A percentile compares a stretch with the other conserved stretches of the same genome.
Evolutionary conservation across 176 grass and related monocot species (phyloP).

Genomic region (Panicum miliaceum): DNA sequence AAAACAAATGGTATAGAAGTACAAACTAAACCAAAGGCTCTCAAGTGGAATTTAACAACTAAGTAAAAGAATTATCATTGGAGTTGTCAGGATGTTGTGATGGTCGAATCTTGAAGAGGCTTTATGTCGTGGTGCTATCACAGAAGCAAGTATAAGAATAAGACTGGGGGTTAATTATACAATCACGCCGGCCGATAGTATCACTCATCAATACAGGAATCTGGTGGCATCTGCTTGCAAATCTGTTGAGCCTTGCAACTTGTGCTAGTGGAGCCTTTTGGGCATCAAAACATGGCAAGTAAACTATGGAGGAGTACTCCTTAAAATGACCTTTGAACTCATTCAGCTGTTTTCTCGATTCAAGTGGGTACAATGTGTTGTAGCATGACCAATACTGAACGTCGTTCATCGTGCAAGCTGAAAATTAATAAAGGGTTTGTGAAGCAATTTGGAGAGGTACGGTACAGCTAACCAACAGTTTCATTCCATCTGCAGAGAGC

Average conservation of each 20-base stretch:
- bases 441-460: not conserved
- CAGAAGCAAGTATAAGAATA: not conserved
- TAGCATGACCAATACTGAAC: not conserved
- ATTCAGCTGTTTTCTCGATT: not conserved
- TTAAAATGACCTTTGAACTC: not conserved
- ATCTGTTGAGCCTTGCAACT: slow-evolving; percentile 2
- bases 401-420: not conserved
- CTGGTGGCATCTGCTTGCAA: not conserved
- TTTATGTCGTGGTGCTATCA: not conserved
- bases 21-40: slow-evolving; percentile 32
- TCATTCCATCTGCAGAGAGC: not conserved
- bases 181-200: not conserved
- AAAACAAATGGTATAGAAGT: slow-evolving; percentile 16
- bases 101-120: slow-evolving; percentile 11
- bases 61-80: slow-evolving; percentile 9
- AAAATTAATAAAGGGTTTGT: not conserved
- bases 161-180: not conserved
- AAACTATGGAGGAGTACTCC: not conserved
- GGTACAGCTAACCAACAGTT: not conserved
- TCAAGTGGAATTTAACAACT: slow-evolving; percentile 34
- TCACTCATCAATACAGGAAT: not conserved
- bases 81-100: slow-evolving; percentile 21
- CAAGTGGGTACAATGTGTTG: not conserved
- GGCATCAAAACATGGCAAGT: slow-evolving; percentile 6
- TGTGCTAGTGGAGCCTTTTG: slow-evolving; percentile 10